Conservation (phyloP, 495 filamentous ascomycete genomes). For the Immersiella caudata region DNA sequence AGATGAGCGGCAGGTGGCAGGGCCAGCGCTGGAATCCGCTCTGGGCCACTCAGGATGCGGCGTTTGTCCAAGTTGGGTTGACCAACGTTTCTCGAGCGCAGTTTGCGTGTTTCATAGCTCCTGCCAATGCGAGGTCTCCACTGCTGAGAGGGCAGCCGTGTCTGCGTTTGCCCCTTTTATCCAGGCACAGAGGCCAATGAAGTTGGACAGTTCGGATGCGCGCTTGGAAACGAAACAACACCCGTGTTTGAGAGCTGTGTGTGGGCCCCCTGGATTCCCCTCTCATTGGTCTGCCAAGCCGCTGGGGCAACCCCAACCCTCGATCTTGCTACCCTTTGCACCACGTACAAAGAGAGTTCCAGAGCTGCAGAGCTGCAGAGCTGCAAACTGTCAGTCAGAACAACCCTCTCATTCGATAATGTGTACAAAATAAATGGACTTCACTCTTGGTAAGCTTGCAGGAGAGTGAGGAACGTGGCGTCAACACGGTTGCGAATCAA, state of each 20-base stretch:
- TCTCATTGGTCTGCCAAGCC: not conserved
- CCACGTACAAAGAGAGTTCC: too few relatives aligned
- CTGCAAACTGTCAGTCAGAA: not conserved
- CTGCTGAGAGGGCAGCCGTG: conserved; percentile 15
- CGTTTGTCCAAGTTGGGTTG: not conserved
- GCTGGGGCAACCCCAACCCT: not conserved
- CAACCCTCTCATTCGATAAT: not conserved
- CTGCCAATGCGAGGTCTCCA: conserved; percentile 5
- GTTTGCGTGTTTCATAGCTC: conserved; percentile 11
- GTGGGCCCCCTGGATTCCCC: not conserved
- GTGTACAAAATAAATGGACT: not conserved
- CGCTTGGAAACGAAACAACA: conserved; percentile 21
- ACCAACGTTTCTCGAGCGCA: conserved; percentile 11
- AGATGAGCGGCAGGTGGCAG: not conserved
- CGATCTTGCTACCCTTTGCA: not conserved
- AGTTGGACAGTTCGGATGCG: conserved; percentile 7
- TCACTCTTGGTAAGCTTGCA: too few relatives aligned
- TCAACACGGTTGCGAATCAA: not conserved
- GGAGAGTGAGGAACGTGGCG: too few relatives aligned
- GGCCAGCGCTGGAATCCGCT: not conserved
- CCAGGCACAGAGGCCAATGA: conserved; percentile 6
- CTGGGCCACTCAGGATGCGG: conserved; percentile 12
- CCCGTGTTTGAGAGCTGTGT: conserved; percentile 19
- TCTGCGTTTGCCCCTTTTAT: not conserved
- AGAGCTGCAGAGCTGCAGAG: too few relatives aligned